Evolutionary conservation across 2,329 filamentous ascomycete genomes (phyloP).

Genomic region (Cytospora chrysosperma): DNA sequence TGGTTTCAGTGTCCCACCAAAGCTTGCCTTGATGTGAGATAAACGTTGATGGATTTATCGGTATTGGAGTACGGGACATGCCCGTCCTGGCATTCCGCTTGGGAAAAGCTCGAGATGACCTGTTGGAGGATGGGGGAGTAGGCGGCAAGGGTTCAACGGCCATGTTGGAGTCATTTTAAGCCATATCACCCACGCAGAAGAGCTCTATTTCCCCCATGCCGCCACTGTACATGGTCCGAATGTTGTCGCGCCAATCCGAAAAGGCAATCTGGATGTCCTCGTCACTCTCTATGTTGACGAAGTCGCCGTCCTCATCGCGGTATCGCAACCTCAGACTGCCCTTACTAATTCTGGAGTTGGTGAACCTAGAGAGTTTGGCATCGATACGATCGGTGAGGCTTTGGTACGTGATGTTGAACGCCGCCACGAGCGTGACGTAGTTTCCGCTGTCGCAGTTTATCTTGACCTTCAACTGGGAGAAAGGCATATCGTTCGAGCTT

Average conservation of each 20-base stretch:
- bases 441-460: constrained; percentile 84
- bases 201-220: constrained; percentile 88
- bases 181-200: constrained; percentile 64
- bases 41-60: not conserved
- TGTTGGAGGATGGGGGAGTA: not conserved
- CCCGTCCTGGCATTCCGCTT: not conserved
- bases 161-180: constrained; percentile 21
- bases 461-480: constrained; percentile 88
- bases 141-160: constrained; percentile 9
- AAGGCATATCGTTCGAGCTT: constrained; percentile 49
- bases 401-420: constrained; percentile 92
- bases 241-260: constrained; percentile 83
- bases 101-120: not conserved
- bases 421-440: constrained; percentile 93
- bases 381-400: constrained; percentile 94
- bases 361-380: constrained; percentile 86
- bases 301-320: constrained; percentile 87
- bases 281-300: constrained; percentile 89
- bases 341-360: constrained; percentile 76
- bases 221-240: constrained; percentile 55
- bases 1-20: constrained; percentile 1
- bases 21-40: not conserved
- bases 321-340: constrained; percentile 87
- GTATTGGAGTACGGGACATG: not conserved
- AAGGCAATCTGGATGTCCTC: constrained; percentile 97